Base-by-base conservation (phyloP, 2,329 filamentous ascomycete genomes). In the Colletotrichum orchidophilum region DNA sequence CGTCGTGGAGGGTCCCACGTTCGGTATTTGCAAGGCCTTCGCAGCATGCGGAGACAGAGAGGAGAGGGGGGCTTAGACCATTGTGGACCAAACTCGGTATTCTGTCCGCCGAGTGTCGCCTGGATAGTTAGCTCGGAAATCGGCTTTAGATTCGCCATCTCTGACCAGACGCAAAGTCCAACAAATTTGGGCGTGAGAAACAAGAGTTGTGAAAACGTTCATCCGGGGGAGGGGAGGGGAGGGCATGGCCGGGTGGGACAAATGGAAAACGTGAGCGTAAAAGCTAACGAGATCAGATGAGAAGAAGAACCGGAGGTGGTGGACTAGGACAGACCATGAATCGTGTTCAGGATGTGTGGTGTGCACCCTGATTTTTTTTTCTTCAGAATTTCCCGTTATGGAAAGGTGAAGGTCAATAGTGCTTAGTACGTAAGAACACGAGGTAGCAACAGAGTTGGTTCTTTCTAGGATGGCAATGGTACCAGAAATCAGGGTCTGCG, bases 1-100 rank as follows among this genome's bases (percentile, higher is more conserved):
- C 57, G 31, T 70, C 57, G 70, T 50, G 58, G 57, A 60, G 66
- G 66, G 67, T 46, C 42, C 68, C 68, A 71, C 63, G 68, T 67
- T 52, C 59, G 49, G 21, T 21, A 67, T 57, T 35, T 39, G 63
- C 35, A 61, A 61, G 59, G n/a, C n/a, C 59, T 27, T 69, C 46
- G 13, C 59, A 58, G 54, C 62, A 58, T 67, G 68, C 68, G 68
- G 67, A 66, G 67, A 61, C 49, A 59, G 50, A 33, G 39, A 46
- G 39, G 39, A 46, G 39, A 46, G 39, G 39, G 39, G 24, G 61
- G 33, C 63, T 70, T 70, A 63, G 29, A 24, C 31, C 24, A 24
- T 49, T 26, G 61, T 46, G 63, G 67, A 57, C 57, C 49, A 42
- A 59, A 29, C 46, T 70, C 63, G 68, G 68, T 39, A 57, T 71